These are phyloP conservation scores for Arthroderma sp. DNA, from an alignment of 2,329 filamentous ascomycete genomes.

Conservation along the genomic window DNA sequence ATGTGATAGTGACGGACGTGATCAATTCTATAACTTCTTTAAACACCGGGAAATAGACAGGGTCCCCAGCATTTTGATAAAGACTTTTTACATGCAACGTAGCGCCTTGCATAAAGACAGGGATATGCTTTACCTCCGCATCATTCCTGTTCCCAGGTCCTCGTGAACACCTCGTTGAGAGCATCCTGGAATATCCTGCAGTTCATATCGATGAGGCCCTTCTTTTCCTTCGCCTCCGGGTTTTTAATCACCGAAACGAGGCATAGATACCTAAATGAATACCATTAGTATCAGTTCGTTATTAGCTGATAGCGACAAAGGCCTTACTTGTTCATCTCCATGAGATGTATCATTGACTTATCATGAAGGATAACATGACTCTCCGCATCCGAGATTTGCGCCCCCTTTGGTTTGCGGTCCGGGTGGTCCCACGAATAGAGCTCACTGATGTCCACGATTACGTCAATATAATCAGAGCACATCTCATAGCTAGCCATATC, in stretches of 20 bases:
- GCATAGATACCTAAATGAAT: conserved; percentile 42
- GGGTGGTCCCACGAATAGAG: conserved; percentile 67
- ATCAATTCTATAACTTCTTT: too few relatives aligned
- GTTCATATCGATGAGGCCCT: conserved; percentile 54
- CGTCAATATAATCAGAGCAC: conserved; percentile 96
- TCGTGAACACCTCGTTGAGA: conserved; percentile 47
- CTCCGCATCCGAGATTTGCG: conserved; percentile 43
- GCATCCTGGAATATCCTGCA: conserved; percentile 51
- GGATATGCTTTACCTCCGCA: neutral
- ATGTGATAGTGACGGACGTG: too few relatives aligned
- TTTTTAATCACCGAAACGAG: conserved; percentile 53
- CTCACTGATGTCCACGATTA: conserved; percentile 93
- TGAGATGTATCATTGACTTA: conserved; percentile 49
- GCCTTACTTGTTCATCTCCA: conserved; percentile 53
- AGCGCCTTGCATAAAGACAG: too few relatives aligned
- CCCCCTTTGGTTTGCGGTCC: conserved; percentile 27
- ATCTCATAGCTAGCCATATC: conserved; percentile 97
- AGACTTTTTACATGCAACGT: too few relatives aligned
- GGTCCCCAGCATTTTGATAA: too few relatives aligned
- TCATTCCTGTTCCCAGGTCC: conserved; percentile 27
- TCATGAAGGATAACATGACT: conserved; percentile 50
- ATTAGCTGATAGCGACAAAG: neutral
- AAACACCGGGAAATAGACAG: too few relatives aligned
- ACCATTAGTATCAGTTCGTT: conserved; percentile 4
- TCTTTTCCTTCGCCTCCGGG: conserved; percentile 50